Evolutionary conservation across 1,284 basidiomycete genomes (phyloP), one percentile per base, ranked within the genome.

Genomic region (Mycocalia duriaeana): DNA sequence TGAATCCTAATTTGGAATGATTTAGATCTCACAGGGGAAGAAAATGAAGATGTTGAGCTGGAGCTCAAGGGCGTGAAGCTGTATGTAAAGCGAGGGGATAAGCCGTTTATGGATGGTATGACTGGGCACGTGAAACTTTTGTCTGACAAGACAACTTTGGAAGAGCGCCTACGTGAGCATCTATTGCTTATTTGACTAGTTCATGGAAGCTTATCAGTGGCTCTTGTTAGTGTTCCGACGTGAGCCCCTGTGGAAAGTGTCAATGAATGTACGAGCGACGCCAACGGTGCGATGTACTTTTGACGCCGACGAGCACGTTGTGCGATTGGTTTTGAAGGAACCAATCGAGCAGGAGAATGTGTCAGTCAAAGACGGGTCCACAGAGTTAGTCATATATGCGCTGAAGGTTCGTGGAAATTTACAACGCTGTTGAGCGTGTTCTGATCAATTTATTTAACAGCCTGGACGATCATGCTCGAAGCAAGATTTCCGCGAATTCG

Each of bases 191-290:
- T 36, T n/a, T 3, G 7, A 20, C 9, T 36, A 37, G n/a, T 38
- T 38, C 19, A 37, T 13, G 20, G 8, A 16, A 19, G 19, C 14
- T 39, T 3, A 13, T 39, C 13, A 22, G 8, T 31, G 19, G 11
- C 9, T 18, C 14, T 23, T 20, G 16, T 18, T 11, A 83, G 82
- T 84, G 11, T 84, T 85, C 64, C 77, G 82, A 14, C 76, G 82
- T 4, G 82, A 84, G 53, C 80, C 80, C 1, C 62, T 85, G 25
- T 77, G 79, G 69, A 77, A 85, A 55, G 77, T 83, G 2, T 77
- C 80, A 1, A 80, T 85, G 79, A 83, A 83, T 57, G 67, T 81
- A 26, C 73, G 73, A 16, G 57, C 85, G 42, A 64, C 67, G 26
- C 67, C 77, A 5, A 60, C 73, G 4, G 69, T 84, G 28, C 73